phyloP scores from a whole-genome alignment of 1,284 basidiomycete species.

The Heliocybe sulcata region DNA sequence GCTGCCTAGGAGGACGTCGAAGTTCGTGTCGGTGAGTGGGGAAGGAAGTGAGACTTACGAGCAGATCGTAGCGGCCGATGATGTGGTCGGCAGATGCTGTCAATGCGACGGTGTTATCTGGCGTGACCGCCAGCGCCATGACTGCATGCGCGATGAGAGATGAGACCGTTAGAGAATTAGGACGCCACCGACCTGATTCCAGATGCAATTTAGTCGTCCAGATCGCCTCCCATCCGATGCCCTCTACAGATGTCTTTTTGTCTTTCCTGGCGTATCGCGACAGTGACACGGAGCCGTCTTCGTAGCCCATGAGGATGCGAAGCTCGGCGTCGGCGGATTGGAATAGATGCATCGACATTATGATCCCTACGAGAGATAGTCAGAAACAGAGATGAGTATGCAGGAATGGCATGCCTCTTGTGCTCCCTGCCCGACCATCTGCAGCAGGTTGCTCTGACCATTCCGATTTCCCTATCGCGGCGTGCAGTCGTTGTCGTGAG shows the following conservation, averaged over 20 bases:
- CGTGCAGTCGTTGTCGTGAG: constrained; percentile 58
- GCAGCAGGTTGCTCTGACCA: constrained; percentile 24
- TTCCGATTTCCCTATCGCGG: constrained; percentile 61
- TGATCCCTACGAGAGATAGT: constrained; percentile 47
- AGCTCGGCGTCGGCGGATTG: constrained; percentile 32
- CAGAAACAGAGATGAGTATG: background rate
- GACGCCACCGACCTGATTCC: constrained; percentile 58
- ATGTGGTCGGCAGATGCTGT: constrained; percentile 83
- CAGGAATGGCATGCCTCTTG: constrained; percentile 28
- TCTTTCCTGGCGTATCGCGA: constrained; percentile 39
- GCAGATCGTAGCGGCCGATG: constrained; percentile 60
- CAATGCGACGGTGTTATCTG: constrained; percentile 53
- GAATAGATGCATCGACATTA: constrained; percentile 79
- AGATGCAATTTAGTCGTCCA: constrained; percentile 71
- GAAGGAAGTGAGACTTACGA: constrained; percentile 27
- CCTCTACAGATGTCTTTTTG: constrained; percentile 52
- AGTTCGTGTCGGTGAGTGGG: background rate
- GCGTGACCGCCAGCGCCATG: constrained; percentile 77
- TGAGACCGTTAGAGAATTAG: background rate
- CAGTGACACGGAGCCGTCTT: constrained; percentile 72
- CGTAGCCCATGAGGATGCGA: constrained; percentile 66
- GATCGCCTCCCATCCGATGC: constrained; percentile 62
- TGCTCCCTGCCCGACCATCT: constrained; percentile 37
- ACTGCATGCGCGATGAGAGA: constrained; percentile 35
- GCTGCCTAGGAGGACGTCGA: background rate